A percentile compares a stretch with the other conserved stretches of the same genome.
Conservation (phyloP, 2,329 filamentous ascomycete genomes). For the Scopulariopsis brevicaulis region DNA sequence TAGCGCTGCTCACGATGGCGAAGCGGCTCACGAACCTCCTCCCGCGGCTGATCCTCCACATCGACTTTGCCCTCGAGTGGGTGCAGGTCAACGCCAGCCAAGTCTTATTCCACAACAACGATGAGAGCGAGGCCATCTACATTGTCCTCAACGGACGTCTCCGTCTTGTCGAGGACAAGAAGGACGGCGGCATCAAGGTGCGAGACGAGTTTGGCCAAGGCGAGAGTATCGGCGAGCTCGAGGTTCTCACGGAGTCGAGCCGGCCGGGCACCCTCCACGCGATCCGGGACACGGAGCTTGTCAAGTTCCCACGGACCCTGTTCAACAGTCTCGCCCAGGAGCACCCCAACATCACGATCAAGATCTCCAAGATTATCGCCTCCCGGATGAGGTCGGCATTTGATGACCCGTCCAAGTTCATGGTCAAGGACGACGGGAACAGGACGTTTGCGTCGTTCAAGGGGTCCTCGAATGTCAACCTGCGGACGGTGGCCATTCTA, state of each 20-base stretch:
- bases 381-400: conserved; percentile 85
- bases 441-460: conserved; percentile 39
- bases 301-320: conserved; percentile 87
- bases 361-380: conserved; percentile 97
- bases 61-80: conserved; percentile 98
- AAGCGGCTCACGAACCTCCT: conserved; percentile 85
- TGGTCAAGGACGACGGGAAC: conserved; percentile 51
- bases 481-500: conserved; percentile 84
- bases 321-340: conserved; percentile 98
- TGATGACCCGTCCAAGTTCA: conserved; percentile 63
- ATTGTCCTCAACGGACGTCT: conserved; percentile 92
- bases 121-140: conserved; percentile 97
- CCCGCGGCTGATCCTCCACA: conserved; percentile 83
- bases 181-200: conserved; percentile 73
- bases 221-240: conserved; percentile 92
- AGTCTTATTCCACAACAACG: conserved; percentile 83
- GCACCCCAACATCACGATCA: conserved; percentile 96
- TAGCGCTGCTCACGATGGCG: conserved; percentile 88
- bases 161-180: conserved; percentile 70
- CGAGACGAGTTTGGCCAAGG: conserved; percentile 92
- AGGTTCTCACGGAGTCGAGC: conserved; percentile 88
- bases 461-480: conserved; percentile 77
- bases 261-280: conserved; percentile 89
- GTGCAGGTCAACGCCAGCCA: conserved; percentile 92
- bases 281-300: conserved; percentile 90